A percentile compares a stretch with the other conserved stretches of the same genome.
Conservation (phyloP, 192 early-diverging fungal genomes). For the Coemansia sp. region DNA sequence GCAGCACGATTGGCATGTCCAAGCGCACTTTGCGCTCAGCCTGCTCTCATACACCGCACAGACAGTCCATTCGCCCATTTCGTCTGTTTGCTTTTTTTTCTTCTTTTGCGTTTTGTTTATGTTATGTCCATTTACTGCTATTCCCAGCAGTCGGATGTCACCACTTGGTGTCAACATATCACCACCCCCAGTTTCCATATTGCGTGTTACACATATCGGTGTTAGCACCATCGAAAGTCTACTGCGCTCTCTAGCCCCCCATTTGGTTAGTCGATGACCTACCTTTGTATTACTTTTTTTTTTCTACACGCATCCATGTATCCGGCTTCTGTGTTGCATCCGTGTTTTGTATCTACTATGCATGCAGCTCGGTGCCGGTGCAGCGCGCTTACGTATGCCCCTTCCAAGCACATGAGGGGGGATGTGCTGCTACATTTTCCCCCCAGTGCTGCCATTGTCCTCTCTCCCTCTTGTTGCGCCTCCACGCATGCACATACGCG, state of each 20-base stretch:
- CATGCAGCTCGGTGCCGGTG: constrained; percentile 11
- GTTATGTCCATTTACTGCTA: constrained; percentile 3
- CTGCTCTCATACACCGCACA: background rate
- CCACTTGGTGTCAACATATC: constrained; percentile 3
- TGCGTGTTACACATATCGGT: constrained; percentile 11
- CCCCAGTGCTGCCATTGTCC: background rate
- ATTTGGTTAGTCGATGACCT: constrained; percentile 1
- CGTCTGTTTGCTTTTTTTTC: background rate
- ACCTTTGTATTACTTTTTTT: background rate
- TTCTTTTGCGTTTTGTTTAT: constrained; percentile 1
- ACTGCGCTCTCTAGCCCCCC: constrained; percentile 10
- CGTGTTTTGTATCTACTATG: constrained; percentile 1
- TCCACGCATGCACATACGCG: constrained; percentile 10
- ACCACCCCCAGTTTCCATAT: constrained; percentile 13
- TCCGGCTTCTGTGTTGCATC: constrained; percentile 11
- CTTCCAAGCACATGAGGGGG: constrained; percentile 5
- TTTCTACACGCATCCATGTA: constrained; percentile 10
- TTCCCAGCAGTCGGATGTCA: background rate
- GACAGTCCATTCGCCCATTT: background rate
- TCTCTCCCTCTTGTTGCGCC: constrained; percentile 6
- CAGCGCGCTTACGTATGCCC: constrained; percentile 10
- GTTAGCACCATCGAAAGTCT: background rate
- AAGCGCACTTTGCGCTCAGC: background rate
- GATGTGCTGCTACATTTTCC: background rate
- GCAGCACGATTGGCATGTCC: background rate